Conservation (phyloP, 139 green algal genomes). For the Astrephomene gubernaculifera region DNA sequence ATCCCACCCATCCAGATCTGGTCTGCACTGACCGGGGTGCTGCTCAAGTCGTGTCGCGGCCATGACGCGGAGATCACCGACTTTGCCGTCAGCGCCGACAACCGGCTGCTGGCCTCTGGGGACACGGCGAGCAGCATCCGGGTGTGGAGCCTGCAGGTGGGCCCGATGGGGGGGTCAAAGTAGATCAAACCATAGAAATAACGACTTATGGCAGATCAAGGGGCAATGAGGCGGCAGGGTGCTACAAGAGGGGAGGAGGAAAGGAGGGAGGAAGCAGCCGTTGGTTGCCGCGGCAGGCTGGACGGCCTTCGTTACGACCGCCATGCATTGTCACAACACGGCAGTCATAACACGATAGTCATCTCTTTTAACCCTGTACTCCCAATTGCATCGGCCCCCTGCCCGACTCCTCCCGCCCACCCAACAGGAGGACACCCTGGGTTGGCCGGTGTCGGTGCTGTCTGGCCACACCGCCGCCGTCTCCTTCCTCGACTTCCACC, state of each 20-base stretch:
- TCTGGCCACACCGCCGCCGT: constrained; percentile 69
- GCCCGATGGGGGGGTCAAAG: too few relatives aligned
- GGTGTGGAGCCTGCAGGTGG: constrained; percentile 77
- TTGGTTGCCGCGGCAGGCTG: too few relatives aligned
- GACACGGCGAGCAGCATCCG: constrained; percentile 71
- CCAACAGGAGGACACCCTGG: constrained; percentile 53
- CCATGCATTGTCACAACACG: too few relatives aligned
- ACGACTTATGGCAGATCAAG: too few relatives aligned
- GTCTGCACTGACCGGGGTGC: constrained; percentile 66
- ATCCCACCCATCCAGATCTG: constrained; percentile 82
- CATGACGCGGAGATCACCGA: constrained; percentile 80
- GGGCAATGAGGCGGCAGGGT: too few relatives aligned
- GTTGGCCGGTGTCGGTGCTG: constrained; percentile 71
- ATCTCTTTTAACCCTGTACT: too few relatives aligned
- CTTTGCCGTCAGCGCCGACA: constrained; percentile 69
- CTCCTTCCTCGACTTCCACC: constrained; percentile 79
- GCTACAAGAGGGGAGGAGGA: too few relatives aligned
- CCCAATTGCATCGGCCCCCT: neutral
- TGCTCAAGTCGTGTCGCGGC: constrained; percentile 71
- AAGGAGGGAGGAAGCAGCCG: too few relatives aligned
- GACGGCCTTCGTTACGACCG: too few relatives aligned
- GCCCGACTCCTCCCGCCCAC: neutral
- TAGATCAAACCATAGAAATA: too few relatives aligned
- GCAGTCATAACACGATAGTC: too few relatives aligned
- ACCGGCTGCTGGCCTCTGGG: constrained; percentile 68